A percentile compares a stretch with the other conserved stretches of the same genome.
phyloP scores from a whole-genome alignment of 176 grass and related monocot species.

The Musa beccarii region DNA sequence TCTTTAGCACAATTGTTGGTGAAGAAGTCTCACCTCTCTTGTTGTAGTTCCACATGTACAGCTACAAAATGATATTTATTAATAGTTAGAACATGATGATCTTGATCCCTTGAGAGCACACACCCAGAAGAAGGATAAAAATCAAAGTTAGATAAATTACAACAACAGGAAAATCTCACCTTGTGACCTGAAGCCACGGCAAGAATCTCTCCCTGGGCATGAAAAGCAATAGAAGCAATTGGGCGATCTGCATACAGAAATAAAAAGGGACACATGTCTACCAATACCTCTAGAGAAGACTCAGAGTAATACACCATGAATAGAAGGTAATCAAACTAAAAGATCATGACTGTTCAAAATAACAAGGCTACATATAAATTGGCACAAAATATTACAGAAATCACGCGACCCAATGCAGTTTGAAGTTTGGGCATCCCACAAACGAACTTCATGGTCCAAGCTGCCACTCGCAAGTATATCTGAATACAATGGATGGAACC shows the following conservation, averaged over 20 bases:
- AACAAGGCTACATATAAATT: neutral
- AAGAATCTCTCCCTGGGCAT: conserved; percentile 86
- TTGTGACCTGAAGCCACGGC: conserved; percentile 99
- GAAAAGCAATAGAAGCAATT: conserved; percentile 97
- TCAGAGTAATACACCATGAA: neutral
- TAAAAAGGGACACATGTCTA: neutral
- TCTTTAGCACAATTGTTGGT: conserved; percentile 70
- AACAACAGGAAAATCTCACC: conserved; percentile 29
- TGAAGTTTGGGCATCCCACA: conserved; percentile 85
- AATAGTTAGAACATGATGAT: conserved; percentile 15
- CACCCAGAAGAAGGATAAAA: conserved; percentile 2
- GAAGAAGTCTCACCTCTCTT: conserved; percentile 54
- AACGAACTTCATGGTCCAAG: conserved; percentile 95
- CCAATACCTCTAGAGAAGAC: neutral
- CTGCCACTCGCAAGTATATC: conserved; percentile 98
- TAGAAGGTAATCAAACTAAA: neutral
- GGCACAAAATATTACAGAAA: conserved; percentile 60
- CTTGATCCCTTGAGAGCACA: conserved; percentile 15
- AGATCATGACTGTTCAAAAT: neutral
- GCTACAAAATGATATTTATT: conserved; percentile 33
- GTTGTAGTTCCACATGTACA: conserved; percentile 99
- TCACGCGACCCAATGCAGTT: conserved; percentile 69
- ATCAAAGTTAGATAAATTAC: neutral
- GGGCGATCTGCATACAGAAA: conserved; percentile 58
- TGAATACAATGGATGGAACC: conserved; percentile 83